Evolutionary conservation across 2,329 filamentous ascomycete species (phyloP), one percentile per base, ranked within the genome.

Genomic region (Chrysoporthe austroafricana): DNA sequence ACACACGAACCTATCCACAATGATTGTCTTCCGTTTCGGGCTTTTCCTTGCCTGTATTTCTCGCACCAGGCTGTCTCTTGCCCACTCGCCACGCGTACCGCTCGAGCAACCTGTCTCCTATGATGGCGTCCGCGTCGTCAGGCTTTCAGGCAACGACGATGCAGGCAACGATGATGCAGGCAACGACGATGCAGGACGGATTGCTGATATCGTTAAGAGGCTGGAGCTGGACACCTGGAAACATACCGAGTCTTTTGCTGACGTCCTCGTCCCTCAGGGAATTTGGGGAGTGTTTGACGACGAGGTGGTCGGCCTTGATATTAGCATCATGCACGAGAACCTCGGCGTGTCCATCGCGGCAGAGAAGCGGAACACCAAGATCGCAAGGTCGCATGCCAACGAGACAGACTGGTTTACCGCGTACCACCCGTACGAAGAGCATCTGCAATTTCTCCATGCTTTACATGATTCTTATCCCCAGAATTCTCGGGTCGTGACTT

Each of bases 361-460:
- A 7, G 80, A 83, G 72, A 42, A 34, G 44, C 44, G 11, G 4
- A n/a, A n/a, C 18, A 46, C 4, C 18, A 46, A 39, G 9, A 7
- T 39, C 36, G 36, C 36, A 6, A 39, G 4, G 36, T 39, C 36
- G 36, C 7, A 46, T 14, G 44, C 44, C 54, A 74, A 75, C 68
- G 67, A 74, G 42, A 75, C 81, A 4, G 44, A 2, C 9, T 88
- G 83, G 80, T 88, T 87, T 76, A 79, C 83, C 66, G 79, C 78
- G 1, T 88, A 88, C 72, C 86, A 88, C 70, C 48, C 76, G 1
- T 86, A 85, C 67, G 77, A 77, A 2, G 82, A 86, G 67, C 86
- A 88, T 71, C 67, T 83, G 16, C 74, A 79, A 36, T 88, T 80
- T 70, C 77, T 86, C 39, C 73, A 75, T 0, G 81, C 84, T 59